Percentiles rank a stretch among this genome's conserved stretches.
phyloP scores from a whole-genome alignment of 2,329 filamentous ascomycete genomes.

The Fusarium sterilihyphosum region DNA sequence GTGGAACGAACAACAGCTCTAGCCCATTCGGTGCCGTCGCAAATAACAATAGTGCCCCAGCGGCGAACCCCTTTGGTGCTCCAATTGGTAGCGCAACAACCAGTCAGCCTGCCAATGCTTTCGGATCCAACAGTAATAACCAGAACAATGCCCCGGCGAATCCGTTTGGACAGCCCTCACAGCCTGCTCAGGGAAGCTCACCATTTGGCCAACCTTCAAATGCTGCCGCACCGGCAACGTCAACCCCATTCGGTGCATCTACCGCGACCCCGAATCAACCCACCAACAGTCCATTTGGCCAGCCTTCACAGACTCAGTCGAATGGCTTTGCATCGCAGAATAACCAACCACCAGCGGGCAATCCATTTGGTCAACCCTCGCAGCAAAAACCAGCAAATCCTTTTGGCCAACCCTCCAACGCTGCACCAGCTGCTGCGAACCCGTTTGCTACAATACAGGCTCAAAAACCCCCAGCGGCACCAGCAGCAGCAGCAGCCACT shows the following conservation, averaged over 20 bases:
- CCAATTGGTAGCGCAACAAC: slow-evolving; percentile 19
- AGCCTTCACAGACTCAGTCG: slow-evolving; percentile 35
- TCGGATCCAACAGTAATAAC: slow-evolving; percentile 28
- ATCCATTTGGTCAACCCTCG: slow-evolving; percentile 42
- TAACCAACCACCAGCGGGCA: slow-evolving; percentile 33
- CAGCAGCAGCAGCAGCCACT: slow-evolving; percentile 10
- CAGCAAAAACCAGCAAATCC: slow-evolving; percentile 22
- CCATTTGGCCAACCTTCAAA: slow-evolving; percentile 37
- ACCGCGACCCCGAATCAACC: slow-evolving; percentile 27
- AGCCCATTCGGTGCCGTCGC: slow-evolving; percentile 42
- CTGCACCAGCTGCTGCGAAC: slow-evolving; percentile 31
- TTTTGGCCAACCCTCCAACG: slow-evolving; percentile 43
- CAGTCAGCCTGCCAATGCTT: slow-evolving; percentile 33
- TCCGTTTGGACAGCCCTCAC: slow-evolving; percentile 44
- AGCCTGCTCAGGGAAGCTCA: slow-evolving; percentile 20
- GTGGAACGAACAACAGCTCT: slow-evolving; percentile 34
- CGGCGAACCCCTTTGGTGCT: slow-evolving; percentile 45
- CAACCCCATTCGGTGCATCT: slow-evolving; percentile 44
- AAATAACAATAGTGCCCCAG: slow-evolving; percentile 35
- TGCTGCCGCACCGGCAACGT: slow-evolving; percentile 18
- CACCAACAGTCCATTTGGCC: slow-evolving; percentile 43
- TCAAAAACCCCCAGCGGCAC: neutral
- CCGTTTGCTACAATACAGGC: slow-evolving; percentile 37
- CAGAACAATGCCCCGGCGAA: slow-evolving; percentile 28
- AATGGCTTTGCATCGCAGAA: slow-evolving; percentile 39